These are phyloP conservation scores for Saccharomycopsis sp. DNA, from an alignment of 805 yeast genomes.

Conservation along the genomic window DNA sequence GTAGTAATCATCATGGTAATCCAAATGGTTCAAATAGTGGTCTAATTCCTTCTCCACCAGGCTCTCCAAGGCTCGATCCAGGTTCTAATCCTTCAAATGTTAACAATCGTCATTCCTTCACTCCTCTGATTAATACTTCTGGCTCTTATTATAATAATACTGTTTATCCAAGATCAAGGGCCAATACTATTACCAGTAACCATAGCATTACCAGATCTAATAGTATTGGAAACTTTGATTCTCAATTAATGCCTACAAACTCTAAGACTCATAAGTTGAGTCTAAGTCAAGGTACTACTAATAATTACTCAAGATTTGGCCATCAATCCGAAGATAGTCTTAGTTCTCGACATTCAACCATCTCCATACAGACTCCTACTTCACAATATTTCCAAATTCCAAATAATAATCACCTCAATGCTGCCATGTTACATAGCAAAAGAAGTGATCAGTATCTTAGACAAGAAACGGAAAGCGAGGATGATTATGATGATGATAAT, in stretches of 20 bases:
- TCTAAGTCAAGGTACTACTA: conserved; percentile 1
- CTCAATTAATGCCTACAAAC: neutral
- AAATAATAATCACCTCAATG: conserved; percentile 2
- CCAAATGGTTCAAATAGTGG: neutral
- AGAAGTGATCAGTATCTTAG: conserved; percentile 14
- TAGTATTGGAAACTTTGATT: neutral
- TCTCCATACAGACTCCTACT: conserved; percentile 9
- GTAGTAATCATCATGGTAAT: neutral
- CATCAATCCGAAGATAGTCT: conserved; percentile 16
- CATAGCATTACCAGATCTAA: neutral
- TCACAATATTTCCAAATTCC: conserved; percentile 15
- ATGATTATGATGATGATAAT: neutral
- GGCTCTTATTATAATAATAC: neutral
- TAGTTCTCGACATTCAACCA: conserved; percentile 7
- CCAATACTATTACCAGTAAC: neutral
- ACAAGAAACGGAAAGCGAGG: conserved; percentile 2
- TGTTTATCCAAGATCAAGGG: neutral
- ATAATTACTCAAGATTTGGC: conserved; percentile 8
- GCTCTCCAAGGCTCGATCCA: conserved; percentile 10
- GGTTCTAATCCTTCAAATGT: neutral
- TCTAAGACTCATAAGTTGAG: neutral
- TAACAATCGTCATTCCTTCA: neutral
- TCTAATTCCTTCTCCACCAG: conserved; percentile 14
- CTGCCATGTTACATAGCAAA: neutral
- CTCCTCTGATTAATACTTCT: neutral